phyloP scores from a whole-genome alignment of 1,284 basidiomycete genomes.

The Uromyces viciae-fabae region DNA sequence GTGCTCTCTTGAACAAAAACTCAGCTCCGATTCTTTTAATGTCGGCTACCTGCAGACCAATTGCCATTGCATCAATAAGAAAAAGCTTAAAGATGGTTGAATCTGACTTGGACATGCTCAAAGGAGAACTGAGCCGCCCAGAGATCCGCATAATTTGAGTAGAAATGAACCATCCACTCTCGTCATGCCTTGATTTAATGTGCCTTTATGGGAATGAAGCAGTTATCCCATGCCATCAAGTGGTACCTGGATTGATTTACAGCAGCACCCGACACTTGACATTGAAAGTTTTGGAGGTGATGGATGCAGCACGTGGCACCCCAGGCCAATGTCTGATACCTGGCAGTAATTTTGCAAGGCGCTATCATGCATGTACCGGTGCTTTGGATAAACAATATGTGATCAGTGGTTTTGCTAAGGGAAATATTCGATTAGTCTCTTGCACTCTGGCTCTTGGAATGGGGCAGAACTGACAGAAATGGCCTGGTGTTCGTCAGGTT shows the following conservation, averaged over 20 bases:
- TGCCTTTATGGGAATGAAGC: not conserved
- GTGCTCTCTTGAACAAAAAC: not conserved
- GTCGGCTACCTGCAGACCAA: not conserved
- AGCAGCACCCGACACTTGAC: not conserved
- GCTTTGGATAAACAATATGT: not conserved
- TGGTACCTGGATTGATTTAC: not conserved
- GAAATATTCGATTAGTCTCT: not conserved
- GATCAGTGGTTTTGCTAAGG: not conserved
- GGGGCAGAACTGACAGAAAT: not conserved
- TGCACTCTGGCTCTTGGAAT: not conserved
- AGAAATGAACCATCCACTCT: not conserved
- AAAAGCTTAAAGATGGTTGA: not conserved
- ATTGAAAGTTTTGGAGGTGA: not conserved
- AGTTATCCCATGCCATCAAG: not conserved
- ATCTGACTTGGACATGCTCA: not conserved
- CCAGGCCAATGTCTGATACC: not conserved
- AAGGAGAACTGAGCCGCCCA: not conserved
- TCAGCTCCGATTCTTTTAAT: not conserved
- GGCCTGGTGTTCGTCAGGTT: not conserved
- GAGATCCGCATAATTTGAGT: not conserved
- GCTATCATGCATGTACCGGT: not conserved
- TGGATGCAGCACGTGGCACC: not conserved
- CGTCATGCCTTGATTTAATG: not conserved
- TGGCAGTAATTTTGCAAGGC: not conserved
- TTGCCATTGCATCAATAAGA: not conserved